Evolutionary conservation across 371 early-diverging fungal genomes (phyloP).

Genomic region (Mucor circinelloides): DNA sequence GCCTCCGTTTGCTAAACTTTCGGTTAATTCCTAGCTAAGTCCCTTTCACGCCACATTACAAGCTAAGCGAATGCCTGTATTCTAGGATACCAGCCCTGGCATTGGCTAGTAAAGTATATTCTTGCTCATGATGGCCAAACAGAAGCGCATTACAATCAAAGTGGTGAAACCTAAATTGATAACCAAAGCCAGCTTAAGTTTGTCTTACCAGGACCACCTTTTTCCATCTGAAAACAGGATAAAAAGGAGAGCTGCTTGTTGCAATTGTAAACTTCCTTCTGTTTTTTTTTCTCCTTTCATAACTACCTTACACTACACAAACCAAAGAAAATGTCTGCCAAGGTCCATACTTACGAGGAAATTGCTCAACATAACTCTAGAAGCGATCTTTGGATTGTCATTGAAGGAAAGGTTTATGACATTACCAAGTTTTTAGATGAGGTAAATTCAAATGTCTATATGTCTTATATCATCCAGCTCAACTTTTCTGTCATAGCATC

Average conservation of each 20-base stretch:
- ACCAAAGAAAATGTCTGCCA: slow-evolving; percentile 7
- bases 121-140: no score
- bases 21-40: not conserved
- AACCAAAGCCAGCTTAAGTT: not conserved
- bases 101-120: no score
- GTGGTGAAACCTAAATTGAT: not conserved
- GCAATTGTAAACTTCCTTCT: not conserved
- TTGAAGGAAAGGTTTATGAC: slow-evolving; percentile 85
- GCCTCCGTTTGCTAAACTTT: not conserved
- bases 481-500: slow-evolving; percentile 56
- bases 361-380: slow-evolving; percentile 62
- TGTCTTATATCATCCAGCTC: not conserved
- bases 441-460: slow-evolving; percentile 27
- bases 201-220: not conserved
- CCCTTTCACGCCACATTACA: no score
- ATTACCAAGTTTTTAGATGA: slow-evolving; percentile 78
- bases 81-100: no score
- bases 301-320: slow-evolving; percentile 8
- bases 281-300: not conserved
- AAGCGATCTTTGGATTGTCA: slow-evolving; percentile 69
- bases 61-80: no score
- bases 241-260: not conserved
- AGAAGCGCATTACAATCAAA: no score
- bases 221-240: not conserved
- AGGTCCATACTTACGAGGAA: slow-evolving; percentile 57